phyloP scores from a whole-genome alignment of 1,284 basidiomycete genomes.

The Rhodofomes roseus region DNA sequence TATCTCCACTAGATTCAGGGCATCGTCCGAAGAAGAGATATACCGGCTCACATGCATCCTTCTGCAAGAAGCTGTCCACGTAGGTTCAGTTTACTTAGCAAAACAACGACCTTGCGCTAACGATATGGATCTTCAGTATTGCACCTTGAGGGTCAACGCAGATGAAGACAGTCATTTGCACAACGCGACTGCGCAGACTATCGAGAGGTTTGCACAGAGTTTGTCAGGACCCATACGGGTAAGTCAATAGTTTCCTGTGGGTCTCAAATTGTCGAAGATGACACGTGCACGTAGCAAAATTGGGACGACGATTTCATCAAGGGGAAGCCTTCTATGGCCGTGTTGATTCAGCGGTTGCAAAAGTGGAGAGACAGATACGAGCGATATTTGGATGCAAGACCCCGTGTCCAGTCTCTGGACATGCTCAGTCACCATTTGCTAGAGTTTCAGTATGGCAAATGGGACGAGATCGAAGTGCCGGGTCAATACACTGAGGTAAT shows the following conservation, averaged over 20 bases:
- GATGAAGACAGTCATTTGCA: constrained; percentile 80
- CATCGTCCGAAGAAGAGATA: constrained; percentile 89
- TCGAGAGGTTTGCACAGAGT: constrained; percentile 75
- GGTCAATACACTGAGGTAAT: constrained; percentile 94
- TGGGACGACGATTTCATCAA: constrained; percentile 93
- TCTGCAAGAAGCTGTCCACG: constrained; percentile 70
- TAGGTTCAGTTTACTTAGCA: constrained; percentile 25
- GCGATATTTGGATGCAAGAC: constrained; percentile 76
- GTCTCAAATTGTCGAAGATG: not conserved
- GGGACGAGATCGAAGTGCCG: constrained; percentile 97
- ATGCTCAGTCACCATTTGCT: constrained; percentile 91
- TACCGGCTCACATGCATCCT: constrained; percentile 91
- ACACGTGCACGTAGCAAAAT: constrained; percentile 52
- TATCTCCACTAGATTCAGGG: constrained; percentile 89
- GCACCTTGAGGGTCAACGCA: constrained; percentile 63
- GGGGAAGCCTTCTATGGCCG: constrained; percentile 78
- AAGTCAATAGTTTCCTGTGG: constrained; percentile 20
- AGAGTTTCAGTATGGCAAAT: constrained; percentile 97
- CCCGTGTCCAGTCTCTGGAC: constrained; percentile 86
- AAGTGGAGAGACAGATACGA: constrained; percentile 95
- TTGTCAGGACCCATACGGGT: constrained; percentile 67
- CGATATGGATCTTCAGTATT: constrained; percentile 45
- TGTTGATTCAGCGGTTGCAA: constrained; percentile 89
- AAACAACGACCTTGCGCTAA: not conserved
- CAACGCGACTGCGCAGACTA: constrained; percentile 51